A percentile compares a stretch with the other conserved stretches of the same genome.
Conservation (phyloP, 2,329 filamentous ascomycete species). For the Penicillium occitanis region DNA sequence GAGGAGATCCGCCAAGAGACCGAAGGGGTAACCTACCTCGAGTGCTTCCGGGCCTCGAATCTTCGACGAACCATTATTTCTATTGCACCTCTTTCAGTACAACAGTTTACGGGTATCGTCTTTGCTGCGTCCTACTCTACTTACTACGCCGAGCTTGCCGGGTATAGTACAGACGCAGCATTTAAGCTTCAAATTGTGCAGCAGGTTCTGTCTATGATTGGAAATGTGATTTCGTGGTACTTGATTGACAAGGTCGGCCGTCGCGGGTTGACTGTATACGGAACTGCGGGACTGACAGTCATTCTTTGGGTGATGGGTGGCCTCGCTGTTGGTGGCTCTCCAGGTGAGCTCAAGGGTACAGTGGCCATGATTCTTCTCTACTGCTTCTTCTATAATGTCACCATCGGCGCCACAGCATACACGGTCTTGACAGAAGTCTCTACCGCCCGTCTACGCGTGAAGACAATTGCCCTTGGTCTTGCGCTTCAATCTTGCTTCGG, state of each 20-base stretch:
- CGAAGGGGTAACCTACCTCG: constrained; percentile 40
- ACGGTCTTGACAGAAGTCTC: constrained; percentile 42
- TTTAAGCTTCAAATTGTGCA: constrained; percentile 41
- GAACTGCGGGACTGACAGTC: constrained; percentile 36
- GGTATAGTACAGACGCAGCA: constrained; percentile 33
- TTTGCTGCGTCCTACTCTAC: constrained; percentile 42
- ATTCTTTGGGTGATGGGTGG: constrained; percentile 45
- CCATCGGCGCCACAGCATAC: constrained; percentile 44
- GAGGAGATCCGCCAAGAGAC: constrained; percentile 30
- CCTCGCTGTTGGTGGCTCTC: constrained; percentile 26
- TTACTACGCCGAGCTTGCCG: constrained; percentile 48
- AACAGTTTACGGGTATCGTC: constrained; percentile 37
- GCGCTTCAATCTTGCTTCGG: constrained; percentile 34
- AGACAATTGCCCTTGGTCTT: constrained; percentile 44
- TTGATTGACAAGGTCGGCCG: constrained; percentile 43
- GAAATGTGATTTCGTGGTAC: constrained; percentile 44
- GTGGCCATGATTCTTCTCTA: constrained; percentile 39
- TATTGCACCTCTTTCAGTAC: constrained; percentile 38
- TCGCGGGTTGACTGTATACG: constrained; percentile 38
- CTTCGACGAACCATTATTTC: constrained; percentile 44
- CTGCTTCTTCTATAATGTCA: constrained; percentile 42
- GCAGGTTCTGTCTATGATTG: constrained; percentile 41
- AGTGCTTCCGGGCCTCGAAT: constrained; percentile 44
- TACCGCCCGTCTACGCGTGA: constrained; percentile 41
- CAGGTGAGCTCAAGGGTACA: neutral